Conservation (phyloP, 208 protist species). For the Crithidia brevicula region DNA sequence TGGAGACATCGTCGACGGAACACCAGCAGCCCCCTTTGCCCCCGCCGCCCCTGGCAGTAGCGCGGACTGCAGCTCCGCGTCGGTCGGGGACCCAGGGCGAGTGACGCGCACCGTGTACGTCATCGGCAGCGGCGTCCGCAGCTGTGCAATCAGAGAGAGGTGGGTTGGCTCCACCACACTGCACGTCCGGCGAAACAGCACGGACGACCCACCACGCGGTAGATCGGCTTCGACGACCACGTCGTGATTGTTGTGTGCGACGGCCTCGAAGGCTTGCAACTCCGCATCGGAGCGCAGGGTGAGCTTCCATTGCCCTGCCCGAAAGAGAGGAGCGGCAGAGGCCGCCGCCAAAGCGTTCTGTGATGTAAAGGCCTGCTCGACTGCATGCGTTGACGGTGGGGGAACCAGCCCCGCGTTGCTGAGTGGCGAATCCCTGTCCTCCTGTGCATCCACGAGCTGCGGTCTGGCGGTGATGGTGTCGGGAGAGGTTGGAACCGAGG, state of each 20-base stretch:
- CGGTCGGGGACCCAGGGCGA: not conserved
- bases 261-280: conserved; percentile 53
- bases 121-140: conserved; percentile 43
- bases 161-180: conserved; percentile 57
- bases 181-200: conserved; percentile 71
- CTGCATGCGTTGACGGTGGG: not conserved
- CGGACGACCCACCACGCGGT: conserved; percentile 44
- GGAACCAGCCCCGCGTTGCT: not conserved
- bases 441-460: not conserved
- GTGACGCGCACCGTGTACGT: conserved; percentile 58
- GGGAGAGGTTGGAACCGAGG: conserved; percentile 26
- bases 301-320: conserved; percentile 63
- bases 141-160: conserved; percentile 52
- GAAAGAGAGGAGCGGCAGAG: conserved; percentile 29
- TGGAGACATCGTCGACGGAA: not conserved
- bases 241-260: conserved; percentile 43
- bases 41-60: not conserved
- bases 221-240: conserved; percentile 55
- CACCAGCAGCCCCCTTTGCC: too few relatives aligned
- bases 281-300: conserved; percentile 55
- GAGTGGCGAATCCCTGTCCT: not conserved
- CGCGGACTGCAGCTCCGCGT: not conserved
- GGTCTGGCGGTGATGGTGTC: not conserved
- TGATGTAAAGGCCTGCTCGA: not conserved
- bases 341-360: not conserved